Conservation (phyloP, 306 rosid genomes). For the Arachis stenosperma region DNA sequence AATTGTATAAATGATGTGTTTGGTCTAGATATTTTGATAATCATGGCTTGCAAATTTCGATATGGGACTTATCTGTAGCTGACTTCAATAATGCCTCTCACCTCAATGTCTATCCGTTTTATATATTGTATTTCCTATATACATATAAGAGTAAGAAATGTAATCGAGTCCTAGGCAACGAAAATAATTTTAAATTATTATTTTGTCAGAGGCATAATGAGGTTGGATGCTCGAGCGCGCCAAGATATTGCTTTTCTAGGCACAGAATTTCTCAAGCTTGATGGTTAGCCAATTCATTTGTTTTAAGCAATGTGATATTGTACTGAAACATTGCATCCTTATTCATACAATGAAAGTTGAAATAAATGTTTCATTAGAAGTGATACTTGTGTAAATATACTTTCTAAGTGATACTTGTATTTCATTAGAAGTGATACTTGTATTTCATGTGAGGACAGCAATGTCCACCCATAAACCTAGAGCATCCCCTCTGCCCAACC, state of each 20-base stretch:
- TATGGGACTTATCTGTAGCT: conserved; percentile 19
- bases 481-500: conserved; percentile 2
- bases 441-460: conserved; percentile 14
- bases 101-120: conserved; percentile 14
- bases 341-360: conserved; percentile 31
- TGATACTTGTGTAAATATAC: conserved; percentile 20
- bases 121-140: conserved; percentile 17
- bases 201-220: conserved; percentile 82
- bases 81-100: conserved; percentile 28
- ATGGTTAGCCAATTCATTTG: conserved; percentile 58
- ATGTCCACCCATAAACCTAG: neutral
- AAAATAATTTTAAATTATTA: conserved; percentile 38
- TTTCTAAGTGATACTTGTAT: neutral
- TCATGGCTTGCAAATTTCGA: neutral
- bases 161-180: neutral
- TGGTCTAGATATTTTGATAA: conserved; percentile 18
- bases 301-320: conserved; percentile 26
- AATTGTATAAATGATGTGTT: conserved; percentile 20
- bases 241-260: conserved; percentile 92
- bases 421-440: conserved; percentile 7
- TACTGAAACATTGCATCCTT: conserved; percentile 24
- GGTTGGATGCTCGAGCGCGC: conserved; percentile 85
- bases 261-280: conserved; percentile 83
- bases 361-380: conserved; percentile 15
- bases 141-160: neutral